These are phyloP conservation scores for Linaria vulgaris DNA, from an alignment of 257 asterid species.

Conservation along the genomic window DNA sequence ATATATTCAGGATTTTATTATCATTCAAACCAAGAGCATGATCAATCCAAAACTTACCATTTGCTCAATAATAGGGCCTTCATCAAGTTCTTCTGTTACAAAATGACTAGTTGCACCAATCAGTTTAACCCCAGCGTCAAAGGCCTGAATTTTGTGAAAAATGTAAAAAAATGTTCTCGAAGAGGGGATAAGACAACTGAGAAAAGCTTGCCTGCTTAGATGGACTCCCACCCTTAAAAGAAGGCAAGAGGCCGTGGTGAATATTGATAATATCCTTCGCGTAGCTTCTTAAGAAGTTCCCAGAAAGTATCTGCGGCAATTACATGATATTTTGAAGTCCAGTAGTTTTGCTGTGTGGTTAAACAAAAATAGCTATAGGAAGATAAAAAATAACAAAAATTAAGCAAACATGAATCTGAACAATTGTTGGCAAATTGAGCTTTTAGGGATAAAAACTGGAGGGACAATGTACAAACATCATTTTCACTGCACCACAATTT, in stretches of 20 bases:
- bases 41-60: slow-evolving; percentile 45
- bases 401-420: not conserved
- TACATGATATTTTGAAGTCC: slow-evolving; percentile 28
- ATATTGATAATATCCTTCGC: slow-evolving; percentile 80
- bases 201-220: slow-evolving; percentile 69
- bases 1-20: not conserved
- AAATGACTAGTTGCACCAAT: slow-evolving; percentile 97
- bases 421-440: not conserved
- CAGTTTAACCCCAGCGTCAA: slow-evolving; percentile 91
- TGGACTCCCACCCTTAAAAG: slow-evolving; percentile 94
- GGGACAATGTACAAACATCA: not conserved
- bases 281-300: slow-evolving; percentile 65
- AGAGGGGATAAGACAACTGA: slow-evolving; percentile 16
- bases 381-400: slow-evolving; percentile 1
- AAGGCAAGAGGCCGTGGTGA: slow-evolving; percentile 93
- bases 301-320: slow-evolving; percentile 73
- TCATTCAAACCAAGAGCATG: not conserved
- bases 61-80: slow-evolving; percentile 95
- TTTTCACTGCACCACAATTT: not conserved
- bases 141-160: slow-evolving; percentile 52
- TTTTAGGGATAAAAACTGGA: not conserved
- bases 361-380: slow-evolving; percentile 5
- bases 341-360: slow-evolving; percentile 21
- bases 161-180: slow-evolving; percentile 15
- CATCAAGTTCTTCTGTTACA: slow-evolving; percentile 89